Percentiles rank a stretch among this genome's conserved stretches.
Conservation (phyloP, 805 yeast genomes). For the Wickerhamomyces kurtzmanii region DNA sequence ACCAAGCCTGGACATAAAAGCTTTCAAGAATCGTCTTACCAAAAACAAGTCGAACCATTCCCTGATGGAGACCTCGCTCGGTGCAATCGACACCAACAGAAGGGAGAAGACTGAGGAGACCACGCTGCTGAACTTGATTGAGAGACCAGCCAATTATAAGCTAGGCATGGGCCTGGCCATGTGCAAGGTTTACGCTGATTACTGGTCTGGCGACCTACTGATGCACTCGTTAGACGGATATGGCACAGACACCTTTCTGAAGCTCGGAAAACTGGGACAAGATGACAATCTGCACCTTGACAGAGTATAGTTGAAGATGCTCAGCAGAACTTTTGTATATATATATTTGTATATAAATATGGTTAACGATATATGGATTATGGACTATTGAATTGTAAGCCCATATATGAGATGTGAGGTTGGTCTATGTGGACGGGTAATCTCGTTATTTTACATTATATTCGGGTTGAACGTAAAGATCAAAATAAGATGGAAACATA, state of each 20-base stretch:
- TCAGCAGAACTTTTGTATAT: neutral
- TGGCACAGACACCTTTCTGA: conserved; percentile 82
- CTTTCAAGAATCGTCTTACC: conserved; percentile 2
- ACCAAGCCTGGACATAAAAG: conserved; percentile 45
- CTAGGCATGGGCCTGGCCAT: conserved; percentile 87
- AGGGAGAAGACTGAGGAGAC: conserved; percentile 16
- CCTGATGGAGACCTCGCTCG: conserved; percentile 29
- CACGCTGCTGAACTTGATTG: conserved; percentile 54
- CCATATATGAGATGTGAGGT: too few species aligned
- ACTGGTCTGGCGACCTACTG: conserved; percentile 89
- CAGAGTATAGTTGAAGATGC: conserved; percentile 36
- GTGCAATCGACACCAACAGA: conserved; percentile 24
- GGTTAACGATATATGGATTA: neutral
- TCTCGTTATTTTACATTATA: too few species aligned
- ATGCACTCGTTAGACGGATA: conserved; percentile 82
- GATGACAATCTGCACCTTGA: conserved; percentile 59
- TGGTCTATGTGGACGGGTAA: too few species aligned
- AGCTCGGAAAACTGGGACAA: conserved; percentile 69
- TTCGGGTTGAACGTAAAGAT: too few species aligned
- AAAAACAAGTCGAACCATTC: conserved; percentile 9
- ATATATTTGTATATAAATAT: neutral
- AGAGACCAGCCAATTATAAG: conserved; percentile 65
- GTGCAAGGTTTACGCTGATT: conserved; percentile 89
- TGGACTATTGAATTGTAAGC: neutral
- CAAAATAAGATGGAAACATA: too few species aligned